A percentile compares a stretch with the other conserved stretches of the same genome.
Conservation (phyloP, 2,329 filamentous ascomycete genomes). For the Apiospora arundinis region DNA sequence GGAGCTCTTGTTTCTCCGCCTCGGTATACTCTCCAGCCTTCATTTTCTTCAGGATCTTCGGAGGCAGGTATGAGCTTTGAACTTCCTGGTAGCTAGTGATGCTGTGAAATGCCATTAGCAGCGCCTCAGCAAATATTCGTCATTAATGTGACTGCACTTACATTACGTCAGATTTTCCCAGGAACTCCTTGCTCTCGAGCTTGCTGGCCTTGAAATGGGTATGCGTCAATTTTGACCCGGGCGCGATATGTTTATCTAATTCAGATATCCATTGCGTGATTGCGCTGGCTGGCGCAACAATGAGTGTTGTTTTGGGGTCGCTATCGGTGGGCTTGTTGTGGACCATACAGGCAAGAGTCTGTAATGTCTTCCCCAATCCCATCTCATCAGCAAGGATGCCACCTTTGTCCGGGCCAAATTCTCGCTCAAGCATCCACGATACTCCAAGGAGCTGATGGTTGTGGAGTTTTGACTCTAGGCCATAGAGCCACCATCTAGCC, state of each 20-base stretch:
- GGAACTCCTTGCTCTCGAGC: no score
- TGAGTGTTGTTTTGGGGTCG: not conserved
- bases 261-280: constrained; percentile 8
- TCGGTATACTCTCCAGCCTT: not conserved
- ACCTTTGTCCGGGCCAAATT: not conserved
- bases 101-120: not conserved
- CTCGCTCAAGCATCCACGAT: not conserved
- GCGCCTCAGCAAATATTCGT: rapidly evolving
- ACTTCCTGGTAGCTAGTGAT: constrained; percentile 2
- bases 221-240: no score
- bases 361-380: constrained; percentile 17
- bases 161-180: not conserved
- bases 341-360: not conserved
- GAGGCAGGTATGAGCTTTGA: not conserved
- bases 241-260: not conserved
- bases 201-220: not conserved
- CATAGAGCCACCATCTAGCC: not conserved
- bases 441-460: constrained; percentile 14
- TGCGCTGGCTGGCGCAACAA: not conserved
- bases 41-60: not conserved
- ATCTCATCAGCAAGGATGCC: constrained; percentile 18
- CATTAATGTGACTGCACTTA: not conserved
- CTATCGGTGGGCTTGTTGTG: not conserved
- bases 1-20: not conserved
- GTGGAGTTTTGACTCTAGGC: not conserved